Evolutionary conservation across 306 rosid genomes (phyloP).

Genomic region (Cicer arietinum): DNA sequence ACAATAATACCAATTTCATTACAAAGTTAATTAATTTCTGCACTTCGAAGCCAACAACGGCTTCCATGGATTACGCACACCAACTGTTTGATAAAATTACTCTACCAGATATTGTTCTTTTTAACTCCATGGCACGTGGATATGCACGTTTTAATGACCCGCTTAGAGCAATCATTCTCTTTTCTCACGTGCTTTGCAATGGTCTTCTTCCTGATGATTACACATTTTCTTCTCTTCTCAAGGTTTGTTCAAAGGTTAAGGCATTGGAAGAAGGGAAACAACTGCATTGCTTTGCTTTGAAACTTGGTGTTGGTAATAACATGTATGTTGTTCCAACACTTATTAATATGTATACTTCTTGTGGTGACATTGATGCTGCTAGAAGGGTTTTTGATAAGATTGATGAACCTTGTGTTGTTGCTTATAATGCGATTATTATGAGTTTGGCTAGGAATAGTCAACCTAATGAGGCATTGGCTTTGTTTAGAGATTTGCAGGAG

Average conservation of each 20-base stretch:
- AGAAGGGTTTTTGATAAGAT: constrained; percentile 74
- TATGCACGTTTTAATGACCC: constrained; percentile 66
- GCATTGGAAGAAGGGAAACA: constrained; percentile 74
- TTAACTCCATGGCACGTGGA: constrained; percentile 80
- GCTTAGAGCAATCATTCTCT: constrained; percentile 58
- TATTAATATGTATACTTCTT: constrained; percentile 71
- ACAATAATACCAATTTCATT: constrained; percentile 51
- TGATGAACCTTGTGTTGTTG: constrained; percentile 66
- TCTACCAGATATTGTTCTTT: constrained; percentile 63
- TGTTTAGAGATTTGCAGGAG: constrained; percentile 78
- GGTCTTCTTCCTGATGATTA: constrained; percentile 74
- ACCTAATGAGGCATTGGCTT: constrained; percentile 79
- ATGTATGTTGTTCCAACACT: constrained; percentile 70
- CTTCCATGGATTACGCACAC: constrained; percentile 70
- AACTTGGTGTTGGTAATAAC: constrained; percentile 56
- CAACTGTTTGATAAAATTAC: constrained; percentile 66
- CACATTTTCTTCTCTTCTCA: constrained; percentile 79
- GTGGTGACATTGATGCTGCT: constrained; percentile 60
- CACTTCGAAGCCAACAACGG: constrained; percentile 47
- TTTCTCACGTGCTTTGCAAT: constrained; percentile 43
- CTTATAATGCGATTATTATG: constrained; percentile 69
- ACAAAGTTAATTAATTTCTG: constrained; percentile 71
- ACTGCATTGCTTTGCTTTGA: constrained; percentile 69
- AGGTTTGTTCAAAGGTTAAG: constrained; percentile 75
- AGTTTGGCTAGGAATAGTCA: constrained; percentile 69